Base-by-base conservation (phyloP, 208 protist species). In the Naegleria gruberi region DNA sequence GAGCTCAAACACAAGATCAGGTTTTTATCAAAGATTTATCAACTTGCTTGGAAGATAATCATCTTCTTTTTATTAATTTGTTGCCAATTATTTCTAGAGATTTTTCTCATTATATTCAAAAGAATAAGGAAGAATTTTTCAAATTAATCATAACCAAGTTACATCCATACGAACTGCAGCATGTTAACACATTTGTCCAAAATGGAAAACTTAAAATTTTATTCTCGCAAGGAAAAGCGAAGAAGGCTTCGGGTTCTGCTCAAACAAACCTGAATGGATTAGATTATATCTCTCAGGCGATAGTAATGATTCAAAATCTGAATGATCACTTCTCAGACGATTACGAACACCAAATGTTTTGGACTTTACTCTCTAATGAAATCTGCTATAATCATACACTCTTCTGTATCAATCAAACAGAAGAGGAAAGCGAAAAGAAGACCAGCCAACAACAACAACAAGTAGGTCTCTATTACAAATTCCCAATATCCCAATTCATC, bases 261-360 rank as follows among this genome's bases (percentile, higher is more conserved):
- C 26, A n/a, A 12, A 19, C 19, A 77, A n/a, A n/a, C 6, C 19
- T 77, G 26, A 77, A 7, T 1, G 34, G 34, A 12, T 37, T 77
- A 26, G 65, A 77, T n/a, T 77, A 77, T 8, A 37, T 77, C 30
- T 15, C 17, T 77, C 65, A 77, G 30, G 65, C 65, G 10, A 30
- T 77, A 8, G 65, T 77, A 26, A 77, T 77, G 65, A 77, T 77
- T 15, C 65, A 77, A 37, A 77, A 77, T 77, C 12, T 77, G 30
- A 77, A 37, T n/a, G 65, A 77, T 8, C 65, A 77, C n/a, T 77
- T 77, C 30, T 77, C 65, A 37, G 65, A 77, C 30, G 65, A 77
- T 77, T 77, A 77, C 26, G 65, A 77, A 77, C 34, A 37, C 30
- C 65, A 77, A 77, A 77, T 77, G 65, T 77, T 77, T 77, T 77